A percentile compares a stretch with the other conserved stretches of the same genome.
Evolutionary conservation across 495 filamentous ascomycete species (phyloP).

Genomic region (Podospora comata): DNA sequence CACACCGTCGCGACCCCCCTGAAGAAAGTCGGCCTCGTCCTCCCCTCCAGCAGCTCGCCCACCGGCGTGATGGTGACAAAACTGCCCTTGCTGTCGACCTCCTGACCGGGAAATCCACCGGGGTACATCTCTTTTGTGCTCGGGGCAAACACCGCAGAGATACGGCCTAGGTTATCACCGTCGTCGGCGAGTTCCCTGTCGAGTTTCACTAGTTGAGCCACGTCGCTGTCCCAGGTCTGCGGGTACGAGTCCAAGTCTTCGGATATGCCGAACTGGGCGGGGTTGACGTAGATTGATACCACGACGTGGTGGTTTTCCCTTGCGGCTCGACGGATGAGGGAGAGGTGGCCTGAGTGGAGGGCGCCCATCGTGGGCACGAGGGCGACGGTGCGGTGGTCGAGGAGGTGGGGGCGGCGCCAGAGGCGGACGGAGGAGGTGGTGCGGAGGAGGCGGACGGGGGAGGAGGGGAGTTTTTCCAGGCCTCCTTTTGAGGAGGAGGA

Average conservation of each 20-base stretch:
- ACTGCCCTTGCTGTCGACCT: conserved; percentile 70
- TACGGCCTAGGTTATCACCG: conserved; percentile 55
- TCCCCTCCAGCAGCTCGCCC: conserved; percentile 74
- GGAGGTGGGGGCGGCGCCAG: conserved; percentile 64
- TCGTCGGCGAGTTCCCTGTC: conserved; percentile 67
- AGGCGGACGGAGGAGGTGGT: conserved; percentile 67
- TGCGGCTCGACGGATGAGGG: conserved; percentile 81
- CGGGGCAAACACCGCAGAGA: conserved; percentile 82
- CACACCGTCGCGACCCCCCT: conserved; percentile 93
- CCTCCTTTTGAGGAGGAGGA: neutral
- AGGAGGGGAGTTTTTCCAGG: conserved; percentile 46
- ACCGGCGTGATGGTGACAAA: conserved; percentile 94
- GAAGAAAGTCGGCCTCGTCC: conserved; percentile 90
- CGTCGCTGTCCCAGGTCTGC: conserved; percentile 80
- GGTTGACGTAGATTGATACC: conserved; percentile 91
- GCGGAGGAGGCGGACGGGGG: conserved; percentile 70
- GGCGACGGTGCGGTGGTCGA: conserved; percentile 69
- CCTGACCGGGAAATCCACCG: conserved; percentile 73
- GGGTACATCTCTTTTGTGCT: conserved; percentile 86
- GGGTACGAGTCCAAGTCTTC: conserved; percentile 89
- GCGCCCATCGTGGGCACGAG: conserved; percentile 98
- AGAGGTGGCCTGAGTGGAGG: conserved; percentile 85
- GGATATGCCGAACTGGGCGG: conserved; percentile 87
- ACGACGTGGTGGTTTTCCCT: conserved; percentile 79
- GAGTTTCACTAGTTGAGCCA: conserved; percentile 60